Evolutionary conservation across 2,329 filamentous ascomycete species (phyloP).

Genomic region (Sphaceloma murrayae): DNA sequence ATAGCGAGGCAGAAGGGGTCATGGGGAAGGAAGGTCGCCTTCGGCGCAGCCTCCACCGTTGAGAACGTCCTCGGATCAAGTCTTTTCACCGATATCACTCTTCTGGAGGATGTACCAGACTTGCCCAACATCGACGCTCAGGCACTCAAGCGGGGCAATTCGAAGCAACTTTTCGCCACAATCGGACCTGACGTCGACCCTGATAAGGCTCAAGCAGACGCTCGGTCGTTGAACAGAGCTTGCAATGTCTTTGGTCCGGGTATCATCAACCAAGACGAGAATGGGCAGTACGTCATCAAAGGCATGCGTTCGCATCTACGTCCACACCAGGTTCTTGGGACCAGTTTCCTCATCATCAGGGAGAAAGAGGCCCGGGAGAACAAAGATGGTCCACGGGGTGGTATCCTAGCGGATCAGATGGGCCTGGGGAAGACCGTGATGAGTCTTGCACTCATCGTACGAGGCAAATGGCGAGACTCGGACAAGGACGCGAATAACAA

Average conservation of each 20-base stretch:
- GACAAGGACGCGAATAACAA: slow-evolving; percentile 18
- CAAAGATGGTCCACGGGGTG: slow-evolving; percentile 29
- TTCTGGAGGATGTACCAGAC: not conserved
- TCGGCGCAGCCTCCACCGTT: slow-evolving; percentile 23
- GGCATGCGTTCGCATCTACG: slow-evolving; percentile 42
- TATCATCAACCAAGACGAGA: slow-evolving; percentile 27
- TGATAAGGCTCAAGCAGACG: slow-evolving; percentile 33
- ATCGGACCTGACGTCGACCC: slow-evolving; percentile 22
- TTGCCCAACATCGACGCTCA: not conserved
- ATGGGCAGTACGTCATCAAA: slow-evolving; percentile 36
- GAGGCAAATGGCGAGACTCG: slow-evolving; percentile 23
- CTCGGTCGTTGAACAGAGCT: slow-evolving; percentile 22
- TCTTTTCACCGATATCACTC: not conserved
- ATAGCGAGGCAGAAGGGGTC: not conserved
- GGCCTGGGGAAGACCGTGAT: slow-evolving; percentile 35
- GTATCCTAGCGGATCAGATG: slow-evolving; percentile 36
- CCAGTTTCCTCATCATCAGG: slow-evolving; percentile 45
- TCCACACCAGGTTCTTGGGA: slow-evolving; percentile 44
- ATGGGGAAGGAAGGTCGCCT: not conserved
- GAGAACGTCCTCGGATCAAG: not conserved
- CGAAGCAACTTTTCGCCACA: slow-evolving; percentile 15
- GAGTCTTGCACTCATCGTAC: slow-evolving; percentile 38
- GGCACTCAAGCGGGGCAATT: slow-evolving; percentile 17
- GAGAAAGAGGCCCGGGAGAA: slow-evolving; percentile 32
- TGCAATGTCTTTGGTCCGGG: slow-evolving; percentile 25